phyloP scores from a whole-genome alignment of 2,329 filamentous ascomycete species.

The Coniochaeta sp. region DNA sequence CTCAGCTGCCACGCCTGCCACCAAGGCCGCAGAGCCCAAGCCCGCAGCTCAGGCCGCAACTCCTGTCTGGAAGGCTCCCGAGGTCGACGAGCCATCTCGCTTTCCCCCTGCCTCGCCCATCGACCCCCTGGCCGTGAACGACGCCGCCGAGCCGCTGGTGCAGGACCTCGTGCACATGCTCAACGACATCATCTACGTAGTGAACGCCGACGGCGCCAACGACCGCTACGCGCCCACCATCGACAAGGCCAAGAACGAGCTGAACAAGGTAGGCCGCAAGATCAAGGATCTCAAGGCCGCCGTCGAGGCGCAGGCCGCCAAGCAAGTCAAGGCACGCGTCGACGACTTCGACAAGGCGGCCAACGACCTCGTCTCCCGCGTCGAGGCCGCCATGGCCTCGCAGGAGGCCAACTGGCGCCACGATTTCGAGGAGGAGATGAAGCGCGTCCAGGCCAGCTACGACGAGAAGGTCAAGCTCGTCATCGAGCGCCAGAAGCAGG shows the following conservation, averaged over 20 bases:
- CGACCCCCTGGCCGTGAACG: constrained; percentile 67
- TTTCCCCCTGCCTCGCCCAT: constrained; percentile 62
- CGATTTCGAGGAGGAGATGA: constrained; percentile 82
- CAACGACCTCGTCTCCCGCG: constrained; percentile 77
- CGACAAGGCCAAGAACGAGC: constrained; percentile 76
- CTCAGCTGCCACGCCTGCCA: constrained; percentile 13
- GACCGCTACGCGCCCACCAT: constrained; percentile 73
- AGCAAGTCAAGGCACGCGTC: constrained; percentile 64
- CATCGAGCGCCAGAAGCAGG: constrained; percentile 68
- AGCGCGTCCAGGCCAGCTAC: constrained; percentile 70
- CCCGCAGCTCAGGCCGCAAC: constrained; percentile 17
- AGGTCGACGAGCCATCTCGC: constrained; percentile 59
- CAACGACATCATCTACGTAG: constrained; percentile 89
- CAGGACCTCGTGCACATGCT: constrained; percentile 92
- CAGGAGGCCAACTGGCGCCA: constrained; percentile 80
- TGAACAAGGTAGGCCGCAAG: constrained; percentile 70
- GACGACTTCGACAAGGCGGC: constrained; percentile 82
- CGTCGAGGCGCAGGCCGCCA: constrained; percentile 64
- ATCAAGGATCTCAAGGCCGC: constrained; percentile 67
- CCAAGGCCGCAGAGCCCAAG: constrained; percentile 13
- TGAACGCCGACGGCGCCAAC: constrained; percentile 78
- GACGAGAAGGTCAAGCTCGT: constrained; percentile 73
- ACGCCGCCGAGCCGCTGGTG: constrained; percentile 78
- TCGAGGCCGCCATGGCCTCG: constrained; percentile 73
- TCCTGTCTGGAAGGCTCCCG: constrained; percentile 42